phyloP scores from a whole-genome alignment of 2,329 filamentous ascomycete genomes.

The Pseudogymnoascus sp. region DNA sequence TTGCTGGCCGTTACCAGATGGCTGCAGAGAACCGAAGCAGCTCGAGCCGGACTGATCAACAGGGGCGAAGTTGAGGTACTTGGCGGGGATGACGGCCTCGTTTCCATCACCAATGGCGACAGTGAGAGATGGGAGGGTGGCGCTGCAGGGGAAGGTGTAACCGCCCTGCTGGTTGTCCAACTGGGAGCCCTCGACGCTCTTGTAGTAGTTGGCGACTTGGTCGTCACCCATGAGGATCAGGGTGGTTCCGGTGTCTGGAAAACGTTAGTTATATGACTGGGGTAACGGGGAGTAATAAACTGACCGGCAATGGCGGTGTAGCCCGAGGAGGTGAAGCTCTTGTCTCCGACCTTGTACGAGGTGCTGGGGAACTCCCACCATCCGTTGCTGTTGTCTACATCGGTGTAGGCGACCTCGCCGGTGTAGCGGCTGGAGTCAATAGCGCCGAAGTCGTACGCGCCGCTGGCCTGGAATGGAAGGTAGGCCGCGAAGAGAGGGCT shows the following conservation, averaged over 20 bases:
- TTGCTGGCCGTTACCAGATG: conserved; percentile 21
- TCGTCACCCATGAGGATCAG: conserved; percentile 30
- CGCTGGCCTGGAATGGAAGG: conserved; percentile 38
- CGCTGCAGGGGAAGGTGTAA: conserved; percentile 30
- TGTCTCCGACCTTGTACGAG: conserved; percentile 36
- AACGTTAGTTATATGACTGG: background rate
- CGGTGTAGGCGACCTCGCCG: conserved; percentile 42
- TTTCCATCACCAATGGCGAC: conserved; percentile 26
- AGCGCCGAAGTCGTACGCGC: conserved; percentile 48
- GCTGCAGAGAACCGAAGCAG: conserved; percentile 33
- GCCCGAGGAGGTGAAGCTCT: conserved; percentile 36
- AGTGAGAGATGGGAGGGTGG: conserved; percentile 28
- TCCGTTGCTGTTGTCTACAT: conserved; percentile 38
- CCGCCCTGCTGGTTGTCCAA: conserved; percentile 26
- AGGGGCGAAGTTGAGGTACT: conserved; percentile 30
- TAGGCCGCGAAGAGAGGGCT: conserved; percentile 47
- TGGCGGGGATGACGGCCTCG: conserved; percentile 29
- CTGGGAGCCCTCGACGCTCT: conserved; percentile 25
- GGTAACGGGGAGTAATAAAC: background rate
- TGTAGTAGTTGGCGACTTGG: conserved; percentile 32
- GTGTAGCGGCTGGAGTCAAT: conserved; percentile 45
- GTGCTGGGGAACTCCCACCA: conserved; percentile 50
- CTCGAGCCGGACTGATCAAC: conserved; percentile 11
- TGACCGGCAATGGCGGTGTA: conserved; percentile 25
- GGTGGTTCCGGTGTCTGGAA: conserved; percentile 34